Percentiles rank a stretch among this genome's conserved stretches.
Evolutionary conservation across 129 eudicot genomes (phyloP).

Genomic region (Silybum marianum): DNA sequence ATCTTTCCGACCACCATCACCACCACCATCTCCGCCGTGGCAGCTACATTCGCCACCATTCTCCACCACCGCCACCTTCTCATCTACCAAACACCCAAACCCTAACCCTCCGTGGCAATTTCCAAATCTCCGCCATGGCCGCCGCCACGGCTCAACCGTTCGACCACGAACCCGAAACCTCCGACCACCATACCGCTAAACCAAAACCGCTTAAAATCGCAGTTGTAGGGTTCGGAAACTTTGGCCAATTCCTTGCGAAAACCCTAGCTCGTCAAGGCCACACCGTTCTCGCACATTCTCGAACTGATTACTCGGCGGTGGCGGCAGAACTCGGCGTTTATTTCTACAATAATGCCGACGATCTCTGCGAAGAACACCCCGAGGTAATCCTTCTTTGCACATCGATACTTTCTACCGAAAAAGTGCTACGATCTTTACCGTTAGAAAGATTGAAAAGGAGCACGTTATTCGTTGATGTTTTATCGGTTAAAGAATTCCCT

Average conservation of each 20-base stretch:
- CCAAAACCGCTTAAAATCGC: constrained; percentile 69
- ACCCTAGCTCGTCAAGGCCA: no score
- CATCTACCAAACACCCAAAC: constrained; percentile 1
- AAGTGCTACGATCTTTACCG: constrained; percentile 70
- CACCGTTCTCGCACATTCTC: no score
- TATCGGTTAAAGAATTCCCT: constrained; percentile 84
- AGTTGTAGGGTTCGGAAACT: constrained; percentile 79
- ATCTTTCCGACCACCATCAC: constrained; percentile 11
- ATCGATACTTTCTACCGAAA: constrained; percentile 64
- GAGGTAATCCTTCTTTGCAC: no score
- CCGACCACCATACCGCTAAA: constrained; percentile 31
- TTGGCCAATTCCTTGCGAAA: constrained; percentile 52
- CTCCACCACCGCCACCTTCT: not conserved
- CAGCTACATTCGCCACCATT: constrained; percentile 7
- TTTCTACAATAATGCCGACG: no score
- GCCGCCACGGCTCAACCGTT: constrained; percentile 63
- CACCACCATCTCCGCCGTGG: not conserved
- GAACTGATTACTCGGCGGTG: no score
- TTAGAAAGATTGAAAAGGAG: constrained; percentile 63
- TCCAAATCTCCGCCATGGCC: constrained; percentile 54
- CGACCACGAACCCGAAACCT: no score
- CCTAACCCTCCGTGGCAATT: constrained; percentile 25
- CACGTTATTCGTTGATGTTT: constrained; percentile 82
- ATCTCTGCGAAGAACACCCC: no score
- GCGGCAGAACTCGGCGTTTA: no score